Evolutionary conservation across 805 yeast species (phyloP), one percentile per base, ranked within the genome.

Genomic region (Candida suzukii): DNA sequence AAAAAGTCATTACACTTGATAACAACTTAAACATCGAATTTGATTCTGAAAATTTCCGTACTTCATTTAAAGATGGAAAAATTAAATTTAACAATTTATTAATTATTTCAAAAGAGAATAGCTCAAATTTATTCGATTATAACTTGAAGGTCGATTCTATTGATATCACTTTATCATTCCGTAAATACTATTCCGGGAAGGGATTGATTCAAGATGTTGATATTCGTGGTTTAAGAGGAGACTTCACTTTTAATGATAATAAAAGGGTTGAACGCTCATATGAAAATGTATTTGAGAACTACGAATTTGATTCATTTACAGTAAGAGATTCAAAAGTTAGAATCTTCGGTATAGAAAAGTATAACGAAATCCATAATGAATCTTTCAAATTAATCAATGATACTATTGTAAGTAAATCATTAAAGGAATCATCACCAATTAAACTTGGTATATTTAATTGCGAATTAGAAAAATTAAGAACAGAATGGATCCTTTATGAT

Each of bases 381-480:
- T 18, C 25, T 11, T 12, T 18, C 19, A 26, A 16, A 12, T 13
- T 14, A 4, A 20, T 28, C 14, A 27, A 37, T n/a, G 26, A 27
- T 20, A 4, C 28, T 37, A 19, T 30, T 38, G 12, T 16, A 19
- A 40, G 40, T 8, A 44, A 41, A 16, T 41, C 40, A 17, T 33
- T 35, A 26, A 35, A 38, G 25, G 28, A 40, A 9, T 42, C 41
- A 10, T 74, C 41, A 10, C 74, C 76, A 0, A 47, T 75, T 37
- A 71, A 72, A 34, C 58, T 85, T 19, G 65, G 80, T 2, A 63
- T 85, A 1, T 84, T 81, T 58, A 80, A 78, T 49, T 70, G 88
- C 56, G 83, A 80, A 39, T 54, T 84, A 45, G 80, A 83, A 9
- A 73, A 68, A 46, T 56, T 85, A 31, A 64, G 87, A 34, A 70